Conservation (phyloP, 805 yeast genomes). For the Yarrowia sp. region DNA sequence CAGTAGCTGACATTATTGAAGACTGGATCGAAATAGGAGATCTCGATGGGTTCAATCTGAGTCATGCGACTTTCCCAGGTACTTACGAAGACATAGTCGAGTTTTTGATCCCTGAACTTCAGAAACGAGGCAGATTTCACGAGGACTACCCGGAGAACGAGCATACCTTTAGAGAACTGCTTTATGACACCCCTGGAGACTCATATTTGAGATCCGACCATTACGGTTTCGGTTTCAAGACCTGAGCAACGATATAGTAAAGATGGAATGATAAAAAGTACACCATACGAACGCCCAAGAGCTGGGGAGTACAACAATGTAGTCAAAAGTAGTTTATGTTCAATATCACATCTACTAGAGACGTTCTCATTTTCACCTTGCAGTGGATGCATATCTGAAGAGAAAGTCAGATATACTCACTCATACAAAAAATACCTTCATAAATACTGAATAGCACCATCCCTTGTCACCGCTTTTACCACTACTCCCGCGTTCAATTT, state of each 20-base stretch:
- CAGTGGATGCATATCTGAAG: too few relatives aligned
- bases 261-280: too few relatives aligned
- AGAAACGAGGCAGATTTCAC: slow-evolving; percentile 50
- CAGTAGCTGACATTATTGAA: slow-evolving; percentile 54
- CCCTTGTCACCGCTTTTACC: background rate
- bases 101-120: slow-evolving; percentile 51
- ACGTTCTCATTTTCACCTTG: background rate
- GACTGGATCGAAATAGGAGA: slow-evolving; percentile 52
- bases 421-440: background rate
- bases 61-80: slow-evolving; percentile 52
- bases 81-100: slow-evolving; percentile 53
- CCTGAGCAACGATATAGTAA: background rate
- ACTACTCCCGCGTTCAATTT: background rate
- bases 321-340: too few relatives aligned
- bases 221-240: slow-evolving; percentile 11
- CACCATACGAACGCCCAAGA: too few relatives aligned
- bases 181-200: slow-evolving; percentile 4
- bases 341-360: too few relatives aligned
- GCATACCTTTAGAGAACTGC: slow-evolving; percentile 1
- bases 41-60: slow-evolving; percentile 55
- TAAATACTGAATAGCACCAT: background rate
- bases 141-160: slow-evolving; percentile 6
- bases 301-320: too few relatives aligned
- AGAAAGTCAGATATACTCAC: too few relatives aligned
- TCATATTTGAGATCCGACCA: slow-evolving; percentile 10